phyloP scores from a whole-genome alignment of 371 early-diverging fungal genomes.

The Actinomortierella wolfii region DNA sequence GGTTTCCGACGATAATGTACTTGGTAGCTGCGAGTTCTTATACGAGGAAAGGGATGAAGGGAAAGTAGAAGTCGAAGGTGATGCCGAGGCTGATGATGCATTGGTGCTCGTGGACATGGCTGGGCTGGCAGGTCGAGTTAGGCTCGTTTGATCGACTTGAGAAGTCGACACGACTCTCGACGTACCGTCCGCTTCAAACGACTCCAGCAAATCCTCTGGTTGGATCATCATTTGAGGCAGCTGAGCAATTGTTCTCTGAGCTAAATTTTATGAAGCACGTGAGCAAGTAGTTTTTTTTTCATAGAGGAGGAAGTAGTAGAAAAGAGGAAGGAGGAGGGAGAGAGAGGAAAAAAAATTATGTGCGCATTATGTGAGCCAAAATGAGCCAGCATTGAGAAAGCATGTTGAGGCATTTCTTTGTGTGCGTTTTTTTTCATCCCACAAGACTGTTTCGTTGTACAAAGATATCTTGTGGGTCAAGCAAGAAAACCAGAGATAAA shows the following conservation, averaged over 20 bases:
- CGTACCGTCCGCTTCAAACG: conserved; percentile 42
- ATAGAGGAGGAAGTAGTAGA: neutral
- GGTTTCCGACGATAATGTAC: no score
- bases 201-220: conserved; percentile 41
- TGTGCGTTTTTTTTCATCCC: neutral
- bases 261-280: conserved; percentile 7
- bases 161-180: conserved; percentile 37
- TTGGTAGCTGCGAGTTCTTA: no score
- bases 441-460: no score
- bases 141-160: conserved; percentile 37
- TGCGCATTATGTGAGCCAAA: neutral
- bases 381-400: neutral
- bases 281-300: neutral
- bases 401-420: neutral
- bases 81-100: no score
- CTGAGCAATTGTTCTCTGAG: conserved; percentile 42
- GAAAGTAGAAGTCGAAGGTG: no score
- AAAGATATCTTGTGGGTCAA: no score
- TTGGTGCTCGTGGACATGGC: no score
- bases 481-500: conserved; percentile 1
- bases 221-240: conserved; percentile 45
- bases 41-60: no score
- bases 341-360: neutral
- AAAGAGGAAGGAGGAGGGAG: neutral
- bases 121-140: neutral